These are phyloP conservation scores for Acorus calamus DNA, from an alignment of 106 monocot genomes.

Conservation along the genomic window DNA sequence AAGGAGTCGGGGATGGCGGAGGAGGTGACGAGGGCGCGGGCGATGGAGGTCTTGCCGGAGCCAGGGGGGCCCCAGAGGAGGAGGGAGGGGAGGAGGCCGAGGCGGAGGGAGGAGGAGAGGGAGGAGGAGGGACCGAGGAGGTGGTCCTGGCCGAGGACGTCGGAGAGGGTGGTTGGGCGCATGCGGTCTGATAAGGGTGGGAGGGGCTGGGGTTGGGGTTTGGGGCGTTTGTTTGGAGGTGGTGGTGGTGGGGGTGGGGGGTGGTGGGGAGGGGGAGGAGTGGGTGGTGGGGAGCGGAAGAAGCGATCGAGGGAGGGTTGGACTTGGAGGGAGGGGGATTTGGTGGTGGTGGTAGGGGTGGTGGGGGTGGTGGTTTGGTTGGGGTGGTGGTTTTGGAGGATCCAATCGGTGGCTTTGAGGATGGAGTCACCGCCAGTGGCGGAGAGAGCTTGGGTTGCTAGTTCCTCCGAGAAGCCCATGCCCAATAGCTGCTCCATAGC, in stretches of 20 bases:
- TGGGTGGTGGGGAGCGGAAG: conserved; percentile 12
- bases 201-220: conserved; percentile 5
- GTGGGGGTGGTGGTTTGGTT: conserved; percentile 6
- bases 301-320: conserved; percentile 33
- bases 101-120: conserved; percentile 24
- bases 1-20: conserved; percentile 14
- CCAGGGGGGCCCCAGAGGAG: conserved; percentile 86
- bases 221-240: conserved; percentile 1
- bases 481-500: conserved; percentile 53
- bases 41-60: conserved; percentile 69
- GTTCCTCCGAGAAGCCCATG: conserved; percentile 75
- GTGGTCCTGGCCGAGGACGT: conserved; percentile 64
- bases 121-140: conserved; percentile 41
- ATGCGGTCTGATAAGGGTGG: conserved; percentile 61
- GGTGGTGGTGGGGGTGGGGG: neutral
- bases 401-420: conserved; percentile 55
- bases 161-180: conserved; percentile 44
- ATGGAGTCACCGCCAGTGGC: conserved; percentile 40
- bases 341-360: neutral
- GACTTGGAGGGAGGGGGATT: conserved; percentile 6
- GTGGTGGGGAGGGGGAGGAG: neutral
- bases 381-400: conserved; percentile 28
- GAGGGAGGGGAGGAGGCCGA: conserved; percentile 39
- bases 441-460: conserved; percentile 49
- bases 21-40: conserved; percentile 43